Percentiles rank a stretch among this genome's conserved stretches.
These are phyloP conservation scores for Phytophthora cryptogea DNA, from an alignment of 352 stramenopile species.

Conservation along the genomic window DNA sequence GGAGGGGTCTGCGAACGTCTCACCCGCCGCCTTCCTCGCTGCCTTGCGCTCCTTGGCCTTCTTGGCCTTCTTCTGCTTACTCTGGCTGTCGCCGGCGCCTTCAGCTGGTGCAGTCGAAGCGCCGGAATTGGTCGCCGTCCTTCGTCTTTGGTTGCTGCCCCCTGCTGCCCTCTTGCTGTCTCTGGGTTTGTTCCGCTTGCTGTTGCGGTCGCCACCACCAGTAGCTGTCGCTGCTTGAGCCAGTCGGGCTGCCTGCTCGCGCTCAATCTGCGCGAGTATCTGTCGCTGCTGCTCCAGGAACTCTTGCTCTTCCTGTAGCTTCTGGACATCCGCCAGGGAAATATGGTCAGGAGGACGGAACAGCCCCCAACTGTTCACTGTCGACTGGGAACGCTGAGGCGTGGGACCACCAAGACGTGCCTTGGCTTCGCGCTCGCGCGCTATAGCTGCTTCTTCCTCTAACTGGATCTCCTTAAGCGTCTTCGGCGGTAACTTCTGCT, in stretches of 20 bases:
- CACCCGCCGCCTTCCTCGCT: constrained; percentile 31
- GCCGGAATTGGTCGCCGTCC: constrained; percentile 7
- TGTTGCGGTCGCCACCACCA: neutral
- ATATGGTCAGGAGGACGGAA: constrained; percentile 49
- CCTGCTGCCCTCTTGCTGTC: constrained; percentile 11
- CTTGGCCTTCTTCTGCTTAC: constrained; percentile 40
- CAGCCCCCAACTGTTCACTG: constrained; percentile 75
- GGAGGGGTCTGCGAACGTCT: constrained; percentile 19
- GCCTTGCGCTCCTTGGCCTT: constrained; percentile 40
- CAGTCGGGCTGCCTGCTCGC: constrained; percentile 31
- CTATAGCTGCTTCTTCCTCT: constrained; percentile 54
- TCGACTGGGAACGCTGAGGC: constrained; percentile 39
- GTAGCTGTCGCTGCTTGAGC: constrained; percentile 4
- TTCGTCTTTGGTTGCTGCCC: constrained; percentile 19
- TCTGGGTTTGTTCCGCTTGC: constrained; percentile 16
- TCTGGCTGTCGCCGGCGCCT: constrained; percentile 15
- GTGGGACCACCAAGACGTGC: constrained; percentile 36
- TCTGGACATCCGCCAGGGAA: constrained; percentile 67
- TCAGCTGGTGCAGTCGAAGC: neutral
- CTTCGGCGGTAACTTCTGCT: constrained; percentile 34
- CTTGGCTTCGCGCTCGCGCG: constrained; percentile 52
- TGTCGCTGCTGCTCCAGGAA: constrained; percentile 69
- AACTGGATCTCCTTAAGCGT: constrained; percentile 71
- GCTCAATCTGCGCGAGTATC: constrained; percentile 67
- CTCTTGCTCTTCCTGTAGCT: constrained; percentile 62